These are phyloP conservation scores for Aspergillus haitiensis DNA, from an alignment of 495 filamentous ascomycete species.

Conservation along the genomic window DNA sequence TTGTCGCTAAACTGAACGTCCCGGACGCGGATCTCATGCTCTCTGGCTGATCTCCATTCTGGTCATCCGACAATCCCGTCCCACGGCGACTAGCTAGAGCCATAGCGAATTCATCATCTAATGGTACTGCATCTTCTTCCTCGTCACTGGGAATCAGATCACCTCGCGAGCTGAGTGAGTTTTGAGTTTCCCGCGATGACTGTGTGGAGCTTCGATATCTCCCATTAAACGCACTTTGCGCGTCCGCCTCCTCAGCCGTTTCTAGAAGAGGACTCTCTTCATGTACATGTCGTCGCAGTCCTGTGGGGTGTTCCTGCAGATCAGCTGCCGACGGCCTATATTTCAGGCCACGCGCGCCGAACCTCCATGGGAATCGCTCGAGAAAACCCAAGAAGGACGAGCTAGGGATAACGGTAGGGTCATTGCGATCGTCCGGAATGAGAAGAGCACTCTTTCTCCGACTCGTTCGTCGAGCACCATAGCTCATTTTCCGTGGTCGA, in stretches of 20 bases:
- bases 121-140: slow-evolving; percentile 84
- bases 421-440: slow-evolving; percentile 58
- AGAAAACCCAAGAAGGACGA: slow-evolving; percentile 86
- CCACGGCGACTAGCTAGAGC: slow-evolving; percentile 62
- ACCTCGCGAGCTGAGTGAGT: slow-evolving; percentile 87
- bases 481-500: slow-evolving; percentile 82
- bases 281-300: slow-evolving; percentile 39
- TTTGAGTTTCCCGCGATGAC: slow-evolving; percentile 79
- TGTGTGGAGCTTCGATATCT: slow-evolving; percentile 77
- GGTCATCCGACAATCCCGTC: slow-evolving; percentile 65
- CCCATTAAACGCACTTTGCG: slow-evolving; percentile 40
- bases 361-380: slow-evolving; percentile 78
- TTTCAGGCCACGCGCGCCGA: slow-evolving; percentile 73
- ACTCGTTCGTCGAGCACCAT: slow-evolving; percentile 65
- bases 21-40: slow-evolving; percentile 60
- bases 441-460: slow-evolving; percentile 68
- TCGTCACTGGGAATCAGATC: slow-evolving; percentile 95
- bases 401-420: slow-evolving; percentile 89
- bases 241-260: slow-evolving; percentile 52
- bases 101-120: slow-evolving; percentile 92
- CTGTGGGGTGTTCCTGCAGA: slow-evolving; percentile 81
- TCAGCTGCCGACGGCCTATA: slow-evolving; percentile 92
- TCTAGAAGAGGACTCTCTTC: slow-evolving; percentile 77
- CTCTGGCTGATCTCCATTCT: slow-evolving; percentile 67
- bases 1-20: slow-evolving; percentile 55